Evolutionary conservation across 2,329 filamentous ascomycete genomes (phyloP).

Genomic region (Colletotrichum aenigma): DNA sequence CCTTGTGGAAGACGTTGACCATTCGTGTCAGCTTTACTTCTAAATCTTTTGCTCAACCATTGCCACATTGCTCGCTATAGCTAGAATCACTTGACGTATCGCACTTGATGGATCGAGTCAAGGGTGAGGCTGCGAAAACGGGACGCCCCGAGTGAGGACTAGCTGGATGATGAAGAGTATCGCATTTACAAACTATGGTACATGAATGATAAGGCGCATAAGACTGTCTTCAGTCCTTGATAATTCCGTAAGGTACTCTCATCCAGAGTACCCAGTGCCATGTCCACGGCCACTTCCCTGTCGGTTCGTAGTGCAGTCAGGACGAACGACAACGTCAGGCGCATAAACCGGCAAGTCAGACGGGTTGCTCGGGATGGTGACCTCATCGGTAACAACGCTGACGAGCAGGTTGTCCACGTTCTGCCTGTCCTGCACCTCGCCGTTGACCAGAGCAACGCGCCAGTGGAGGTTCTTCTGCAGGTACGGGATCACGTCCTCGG

Average conservation of each 20-base stretch:
- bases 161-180: no score
- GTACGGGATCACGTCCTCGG: constrained; percentile 29
- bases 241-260: neutral
- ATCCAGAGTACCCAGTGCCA: constrained; percentile 5
- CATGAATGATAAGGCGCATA: neutral
- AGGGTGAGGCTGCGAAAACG: no score
- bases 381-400: constrained; percentile 7
- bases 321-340: neutral
- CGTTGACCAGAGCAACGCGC: constrained; percentile 26
- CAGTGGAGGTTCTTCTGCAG: constrained; percentile 27
- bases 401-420: neutral
- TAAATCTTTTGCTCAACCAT: no score
- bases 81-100: no score
- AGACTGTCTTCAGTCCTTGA: neutral
- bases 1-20: no score
- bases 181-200: neutral
- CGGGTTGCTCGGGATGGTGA: neutral
- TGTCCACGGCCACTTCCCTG: neutral
- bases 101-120: no score
- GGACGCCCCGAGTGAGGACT: no score
- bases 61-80: no score
- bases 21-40: no score
- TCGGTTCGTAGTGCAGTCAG: constrained; percentile 4
- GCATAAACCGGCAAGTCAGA: neutral
- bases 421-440: constrained; percentile 13